Evolutionary conservation across 192 early-diverging fungal species (phyloP).

Genomic region (Dispira parvispora): DNA sequence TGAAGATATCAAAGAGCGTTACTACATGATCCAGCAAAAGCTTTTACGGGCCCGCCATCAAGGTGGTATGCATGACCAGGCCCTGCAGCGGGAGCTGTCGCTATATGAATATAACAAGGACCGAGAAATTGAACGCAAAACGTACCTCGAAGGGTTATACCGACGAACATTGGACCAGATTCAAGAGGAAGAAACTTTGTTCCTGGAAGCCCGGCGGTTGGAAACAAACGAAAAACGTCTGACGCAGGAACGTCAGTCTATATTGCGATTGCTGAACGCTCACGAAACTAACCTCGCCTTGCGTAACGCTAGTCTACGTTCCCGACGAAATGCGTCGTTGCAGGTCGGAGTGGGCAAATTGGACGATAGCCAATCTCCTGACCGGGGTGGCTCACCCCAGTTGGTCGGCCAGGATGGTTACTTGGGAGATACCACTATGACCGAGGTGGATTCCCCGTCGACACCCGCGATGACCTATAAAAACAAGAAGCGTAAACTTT

Average conservation of each 20-base stretch:
- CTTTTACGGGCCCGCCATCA: slow-evolving; percentile 38
- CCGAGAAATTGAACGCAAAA: slow-evolving; percentile 68
- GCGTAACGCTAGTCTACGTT: not conserved
- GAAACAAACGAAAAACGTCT: slow-evolving; percentile 66
- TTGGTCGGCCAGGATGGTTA: not conserved
- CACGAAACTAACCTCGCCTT: slow-evolving; percentile 16
- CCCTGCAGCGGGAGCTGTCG: slow-evolving; percentile 25
- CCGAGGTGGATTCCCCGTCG: not conserved
- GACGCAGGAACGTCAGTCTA: slow-evolving; percentile 57
- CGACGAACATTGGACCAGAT: slow-evolving; percentile 60
- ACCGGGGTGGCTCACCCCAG: not conserved
- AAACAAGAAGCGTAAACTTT: slow-evolving; percentile 5
- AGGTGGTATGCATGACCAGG: slow-evolving; percentile 22
- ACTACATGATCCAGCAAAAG: slow-evolving; percentile 48
- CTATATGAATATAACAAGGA: slow-evolving; percentile 31
- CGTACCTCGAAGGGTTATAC: slow-evolving; percentile 53
- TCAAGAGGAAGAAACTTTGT: slow-evolving; percentile 70
- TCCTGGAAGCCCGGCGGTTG: slow-evolving; percentile 59
- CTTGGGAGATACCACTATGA: not conserved
- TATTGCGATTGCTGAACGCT: slow-evolving; percentile 40
- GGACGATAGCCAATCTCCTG: not conserved
- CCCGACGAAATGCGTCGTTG: not conserved
- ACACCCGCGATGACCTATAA: not conserved
- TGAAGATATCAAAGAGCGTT: slow-evolving; percentile 78
- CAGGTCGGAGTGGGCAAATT: not conserved